Percentiles rank a stretch among this genome's conserved stretches.
These are phyloP conservation scores for Calocybe gambosa DNA, from an alignment of 1,284 basidiomycete species.

Conservation along the genomic window DNA sequence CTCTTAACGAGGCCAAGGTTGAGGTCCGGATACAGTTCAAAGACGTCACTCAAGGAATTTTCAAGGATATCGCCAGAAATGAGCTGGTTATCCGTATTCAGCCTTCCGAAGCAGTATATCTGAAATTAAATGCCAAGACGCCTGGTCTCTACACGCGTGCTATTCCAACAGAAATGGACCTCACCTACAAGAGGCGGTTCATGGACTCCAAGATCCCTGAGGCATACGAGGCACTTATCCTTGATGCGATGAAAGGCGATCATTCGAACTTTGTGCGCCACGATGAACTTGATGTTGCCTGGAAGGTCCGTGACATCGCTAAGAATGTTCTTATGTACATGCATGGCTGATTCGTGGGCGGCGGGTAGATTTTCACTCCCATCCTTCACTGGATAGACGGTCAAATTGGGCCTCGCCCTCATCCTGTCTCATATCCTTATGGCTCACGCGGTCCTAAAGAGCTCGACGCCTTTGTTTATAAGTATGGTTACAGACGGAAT, in stretches of 20 bases:
- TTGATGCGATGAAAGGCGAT: slow-evolving; percentile 85
- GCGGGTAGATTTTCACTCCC: slow-evolving; percentile 81
- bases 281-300: slow-evolving; percentile 91
- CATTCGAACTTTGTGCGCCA: slow-evolving; percentile 93
- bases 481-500: slow-evolving; percentile 75
- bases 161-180: slow-evolving; percentile 92
- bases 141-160: slow-evolving; percentile 87
- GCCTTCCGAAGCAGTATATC: slow-evolving; percentile 89
- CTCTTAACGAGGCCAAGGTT: slow-evolving; percentile 94
- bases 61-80: slow-evolving; percentile 91
- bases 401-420: slow-evolving; percentile 53
- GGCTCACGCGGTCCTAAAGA: slow-evolving; percentile 90
- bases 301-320: slow-evolving; percentile 60
- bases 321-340: not conserved
- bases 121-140: slow-evolving; percentile 92
- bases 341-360: slow-evolving; percentile 6
- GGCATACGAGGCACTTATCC: slow-evolving; percentile 89
- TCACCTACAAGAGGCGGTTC: slow-evolving; percentile 95
- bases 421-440: slow-evolving; percentile 78
- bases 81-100: slow-evolving; percentile 95
- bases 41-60: slow-evolving; percentile 92
- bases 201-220: slow-evolving; percentile 85
- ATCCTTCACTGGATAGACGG: slow-evolving; percentile 94
- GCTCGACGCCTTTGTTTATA: slow-evolving; percentile 69
- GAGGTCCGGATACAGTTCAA: slow-evolving; percentile 96